Conservation (phyloP, 2,329 filamentous ascomycete genomes). For the Ascocoryne sarcoides region DNA sequence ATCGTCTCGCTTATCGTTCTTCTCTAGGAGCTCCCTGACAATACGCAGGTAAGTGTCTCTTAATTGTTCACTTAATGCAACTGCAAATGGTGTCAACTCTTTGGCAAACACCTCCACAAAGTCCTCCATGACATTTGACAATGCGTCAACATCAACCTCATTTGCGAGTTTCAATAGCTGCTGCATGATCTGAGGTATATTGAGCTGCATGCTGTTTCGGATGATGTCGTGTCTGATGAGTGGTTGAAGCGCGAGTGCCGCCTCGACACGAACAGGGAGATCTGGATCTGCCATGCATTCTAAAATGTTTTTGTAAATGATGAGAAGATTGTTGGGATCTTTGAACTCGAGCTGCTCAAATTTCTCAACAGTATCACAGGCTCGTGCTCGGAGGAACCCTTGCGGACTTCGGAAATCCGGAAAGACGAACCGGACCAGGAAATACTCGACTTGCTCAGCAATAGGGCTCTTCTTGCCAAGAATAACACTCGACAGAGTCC, state of each 20-base stretch:
- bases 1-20: conserved; percentile 68
- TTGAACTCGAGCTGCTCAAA: conserved; percentile 97
- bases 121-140: conserved; percentile 99
- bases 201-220: conserved; percentile 89
- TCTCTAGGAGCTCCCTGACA: conserved; percentile 81
- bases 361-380: conserved; percentile 96
- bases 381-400: conserved; percentile 86
- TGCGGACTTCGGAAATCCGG: conserved; percentile 91
- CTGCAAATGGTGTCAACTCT: conserved; percentile 92
- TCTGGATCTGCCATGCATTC: conserved; percentile 95
- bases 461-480: conserved; percentile 98
- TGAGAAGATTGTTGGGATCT: conserved; percentile 87
- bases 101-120: conserved; percentile 98
- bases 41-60: conserved; percentile 94
- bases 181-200: conserved; percentile 99
- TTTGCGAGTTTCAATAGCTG: conserved; percentile 94
- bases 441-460: conserved; percentile 95
- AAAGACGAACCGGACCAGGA: conserved; percentile 96
- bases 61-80: conserved; percentile 90
- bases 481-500: conserved; percentile 86
- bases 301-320: conserved; percentile 93
- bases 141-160: conserved; percentile 92
- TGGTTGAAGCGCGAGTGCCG: conserved; percentile 86
- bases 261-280: conserved; percentile 87
- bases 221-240: conserved; percentile 94